Percentiles rank a stretch among this genome's conserved stretches.
Evolutionary conservation across 2,329 filamentous ascomycete genomes (phyloP).

Genomic region (Scedosporium aurantiacum): DNA sequence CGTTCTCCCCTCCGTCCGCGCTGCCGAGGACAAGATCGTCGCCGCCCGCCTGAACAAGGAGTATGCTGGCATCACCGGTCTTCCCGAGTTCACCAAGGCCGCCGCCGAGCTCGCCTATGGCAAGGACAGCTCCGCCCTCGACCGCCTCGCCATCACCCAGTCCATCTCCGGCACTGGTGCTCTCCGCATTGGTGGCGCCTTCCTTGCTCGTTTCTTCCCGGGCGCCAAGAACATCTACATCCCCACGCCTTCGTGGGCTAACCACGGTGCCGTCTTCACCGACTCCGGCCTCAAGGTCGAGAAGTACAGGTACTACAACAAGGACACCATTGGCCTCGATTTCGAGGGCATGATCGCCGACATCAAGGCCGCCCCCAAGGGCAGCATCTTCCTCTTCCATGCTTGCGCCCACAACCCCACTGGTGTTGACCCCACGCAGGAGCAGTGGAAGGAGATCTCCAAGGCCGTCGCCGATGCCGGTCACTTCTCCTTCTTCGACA

Average conservation of each 20-base stretch:
- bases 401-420: conserved; percentile 98
- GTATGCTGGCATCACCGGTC: conserved; percentile 94
- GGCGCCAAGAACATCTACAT: conserved; percentile 94
- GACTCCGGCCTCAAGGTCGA: conserved; percentile 84
- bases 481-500: conserved; percentile 97
- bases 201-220: conserved; percentile 85
- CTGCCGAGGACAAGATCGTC: conserved; percentile 81
- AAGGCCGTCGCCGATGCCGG: conserved; percentile 72
- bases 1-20: conserved; percentile 84
- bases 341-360: conserved; percentile 88
- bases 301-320: conserved; percentile 98
- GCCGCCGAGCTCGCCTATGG: conserved; percentile 89
- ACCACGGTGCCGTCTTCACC: conserved; percentile 93
- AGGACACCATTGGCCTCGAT: conserved; percentile 95
- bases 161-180: conserved; percentile 97
- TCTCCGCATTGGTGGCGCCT: conserved; percentile 85
- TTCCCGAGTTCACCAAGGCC: conserved; percentile 86
- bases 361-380: conserved; percentile 76
- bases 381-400: conserved; percentile 86
- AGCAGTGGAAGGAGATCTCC: conserved; percentile 90
- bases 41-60: conserved; percentile 80
- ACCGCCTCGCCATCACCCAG: conserved; percentile 84
- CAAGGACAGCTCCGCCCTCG: conserved; percentile 62
- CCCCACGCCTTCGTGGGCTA: conserved; percentile 92
- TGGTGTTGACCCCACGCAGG: conserved; percentile 81